Evolutionary conservation across 176 grass and related monocot genomes (phyloP), one percentile per base, ranked within the genome.

Genomic region (Pharus latifolius): DNA sequence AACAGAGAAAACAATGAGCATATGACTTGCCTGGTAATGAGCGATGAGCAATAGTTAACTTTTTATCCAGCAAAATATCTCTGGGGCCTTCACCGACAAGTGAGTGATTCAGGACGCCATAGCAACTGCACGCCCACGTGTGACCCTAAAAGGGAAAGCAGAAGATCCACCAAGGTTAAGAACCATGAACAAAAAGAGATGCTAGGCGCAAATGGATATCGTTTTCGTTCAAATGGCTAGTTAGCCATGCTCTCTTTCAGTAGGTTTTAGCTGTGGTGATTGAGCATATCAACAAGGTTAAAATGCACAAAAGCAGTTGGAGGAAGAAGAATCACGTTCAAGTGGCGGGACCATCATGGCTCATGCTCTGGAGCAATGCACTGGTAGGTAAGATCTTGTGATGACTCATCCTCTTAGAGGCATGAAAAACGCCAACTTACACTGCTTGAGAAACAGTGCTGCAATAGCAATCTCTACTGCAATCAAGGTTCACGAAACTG

Each of bases 81-180:
- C 46, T 4, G 5, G 72, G 35, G 58, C 58, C 58, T 51, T 52
- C 46, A 75, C 4, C 1, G 5, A 28, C 47, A 52, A 38, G 52
- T 52, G 72, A 38, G 52, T 52, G 72, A 63, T 28, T 41, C 60
- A 17, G 6, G 17, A 31, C 26, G 48, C 34, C 23, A 42, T 0
- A 18, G 25, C 35, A 6, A 9, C 63, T 10, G 26, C 33, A 15
- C 47, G 24, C 45, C 69, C 83, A 80, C 70, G 40, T 85, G 76
- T 80, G 57, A 64, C 32, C 9, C 54, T 85, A 55, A 75, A 64
- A 64, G 63, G 46, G 47, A 80, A 85, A 70, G 76, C 56, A 70
- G 25, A 19, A 75, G 53, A 62, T 80, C 70, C 76, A 80, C 48
- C 70, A 75, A 22, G 35, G 56, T 38, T 44, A 60, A 73, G 44